These are phyloP conservation scores for Coemansia javaensis DNA, from an alignment of 192 early-diverging fungal genomes.

Conservation along the genomic window DNA sequence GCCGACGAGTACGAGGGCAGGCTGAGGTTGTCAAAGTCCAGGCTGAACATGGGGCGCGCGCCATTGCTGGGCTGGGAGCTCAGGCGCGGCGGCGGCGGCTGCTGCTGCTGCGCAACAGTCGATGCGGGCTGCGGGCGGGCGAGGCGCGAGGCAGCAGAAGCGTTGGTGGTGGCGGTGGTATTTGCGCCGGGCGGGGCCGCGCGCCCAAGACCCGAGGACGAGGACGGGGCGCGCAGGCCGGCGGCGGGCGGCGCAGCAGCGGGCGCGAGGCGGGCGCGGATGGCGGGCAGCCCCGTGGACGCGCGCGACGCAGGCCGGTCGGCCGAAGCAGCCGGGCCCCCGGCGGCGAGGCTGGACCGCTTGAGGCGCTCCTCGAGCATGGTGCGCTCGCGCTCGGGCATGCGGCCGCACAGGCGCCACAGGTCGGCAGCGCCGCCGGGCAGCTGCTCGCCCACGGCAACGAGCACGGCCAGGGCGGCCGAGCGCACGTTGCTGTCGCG, in stretches of 20 bases:
- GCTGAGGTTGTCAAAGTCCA: slow-evolving; percentile 53
- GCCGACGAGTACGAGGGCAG: slow-evolving; percentile 42
- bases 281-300: too few relatives aligned
- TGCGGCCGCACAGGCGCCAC: slow-evolving; percentile 63
- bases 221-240: too few relatives aligned
- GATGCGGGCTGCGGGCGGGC: slow-evolving; percentile 1
- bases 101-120: too few relatives aligned
- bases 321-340: neutral
- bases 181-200: too few relatives aligned
- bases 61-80: too few relatives aligned
- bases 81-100: too few relatives aligned
- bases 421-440: slow-evolving; percentile 62
- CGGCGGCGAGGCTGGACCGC: slow-evolving; percentile 39
- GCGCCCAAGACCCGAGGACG: too few relatives aligned
- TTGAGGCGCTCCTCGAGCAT: slow-evolving; percentile 78
- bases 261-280: too few relatives aligned
- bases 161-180: too few relatives aligned
- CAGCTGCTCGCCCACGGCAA: slow-evolving; percentile 68
- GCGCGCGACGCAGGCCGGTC: neutral
- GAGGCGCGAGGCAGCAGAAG: slow-evolving; percentile 4
- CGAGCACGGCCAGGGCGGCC: slow-evolving; percentile 67
- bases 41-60: slow-evolving; percentile 37
- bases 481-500: slow-evolving; percentile 78
- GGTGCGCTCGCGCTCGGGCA: slow-evolving; percentile 76
- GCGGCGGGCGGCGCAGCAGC: too few relatives aligned